Evolutionary conservation across 805 yeast species (phyloP).

Genomic region (Saccharomycopsis olivae): DNA sequence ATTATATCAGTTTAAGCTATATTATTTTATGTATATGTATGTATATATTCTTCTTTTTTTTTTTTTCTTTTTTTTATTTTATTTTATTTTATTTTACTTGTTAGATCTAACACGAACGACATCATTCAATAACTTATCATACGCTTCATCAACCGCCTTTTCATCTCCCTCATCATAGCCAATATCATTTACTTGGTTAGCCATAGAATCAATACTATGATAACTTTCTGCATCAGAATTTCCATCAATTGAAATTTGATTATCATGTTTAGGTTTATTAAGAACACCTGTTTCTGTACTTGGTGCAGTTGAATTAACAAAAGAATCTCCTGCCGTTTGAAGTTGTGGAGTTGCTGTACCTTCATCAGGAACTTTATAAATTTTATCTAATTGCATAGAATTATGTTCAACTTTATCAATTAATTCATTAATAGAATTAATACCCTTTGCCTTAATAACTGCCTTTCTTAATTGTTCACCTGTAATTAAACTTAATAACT

Average conservation of each 20-base stretch:
- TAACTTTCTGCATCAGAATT: conserved; percentile 6
- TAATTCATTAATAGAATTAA: conserved; percentile 55
- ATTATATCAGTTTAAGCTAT: no score
- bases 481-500: conserved; percentile 30
- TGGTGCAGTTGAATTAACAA: no score
- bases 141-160: conserved; percentile 58
- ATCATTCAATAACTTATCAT: conserved; percentile 60
- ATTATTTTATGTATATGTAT: no score
- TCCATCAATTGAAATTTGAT: not conserved
- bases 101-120: conserved; percentile 56
- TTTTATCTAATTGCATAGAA: conserved; percentile 38
- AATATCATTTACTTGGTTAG: conserved; percentile 13
- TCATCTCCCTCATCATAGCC: conserved; percentile 18
- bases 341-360: not conserved
- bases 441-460: conserved; percentile 66
- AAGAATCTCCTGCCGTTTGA: no score
- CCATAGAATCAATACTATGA: conserved; percentile 15
- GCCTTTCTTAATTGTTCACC: conserved; percentile 40
- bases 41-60: no score
- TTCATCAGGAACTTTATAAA: conserved; percentile 28
- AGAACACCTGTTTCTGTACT: not conserved
- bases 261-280: not conserved
- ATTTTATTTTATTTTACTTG: no score
- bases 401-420: conserved; percentile 54
- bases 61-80: no score